Evolutionary conservation across 2,329 filamentous ascomycete genomes (phyloP).

Genomic region (Exophiala viscosa): DNA sequence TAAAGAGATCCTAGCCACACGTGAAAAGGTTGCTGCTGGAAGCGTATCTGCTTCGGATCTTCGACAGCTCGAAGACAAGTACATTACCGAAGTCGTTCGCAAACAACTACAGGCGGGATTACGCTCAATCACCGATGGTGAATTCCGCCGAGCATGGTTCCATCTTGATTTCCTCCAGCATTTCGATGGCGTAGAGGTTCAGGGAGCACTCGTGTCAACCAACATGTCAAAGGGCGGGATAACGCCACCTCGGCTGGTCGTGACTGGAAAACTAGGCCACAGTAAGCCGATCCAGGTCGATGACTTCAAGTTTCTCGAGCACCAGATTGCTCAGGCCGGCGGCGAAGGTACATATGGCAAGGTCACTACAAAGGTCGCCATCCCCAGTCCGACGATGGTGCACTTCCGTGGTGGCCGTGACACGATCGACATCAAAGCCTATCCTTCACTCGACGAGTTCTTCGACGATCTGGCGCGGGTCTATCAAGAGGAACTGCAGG

Average conservation of each 20-base stretch:
- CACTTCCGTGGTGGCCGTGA: conserved; percentile 57
- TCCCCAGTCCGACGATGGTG: conserved; percentile 58
- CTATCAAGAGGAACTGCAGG: conserved; percentile 54
- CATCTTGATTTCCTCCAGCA: conserved; percentile 58
- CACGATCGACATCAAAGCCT: conserved; percentile 50
- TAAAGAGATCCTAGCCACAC: conserved; percentile 48
- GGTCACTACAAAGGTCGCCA: conserved; percentile 49
- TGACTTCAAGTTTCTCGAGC: conserved; percentile 54
- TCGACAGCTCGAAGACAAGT: conserved; percentile 50
- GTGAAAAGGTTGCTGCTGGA: conserved; percentile 46
- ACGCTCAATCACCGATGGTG: conserved; percentile 53
- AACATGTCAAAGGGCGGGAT: conserved; percentile 32
- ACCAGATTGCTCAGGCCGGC: conserved; percentile 38
- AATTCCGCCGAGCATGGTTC: conserved; percentile 57
- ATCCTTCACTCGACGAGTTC: conserved; percentile 54
- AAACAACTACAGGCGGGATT: conserved; percentile 50
- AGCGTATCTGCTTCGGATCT: conserved; percentile 44
- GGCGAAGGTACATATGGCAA: conserved; percentile 11
- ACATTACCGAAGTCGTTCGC: conserved; percentile 48
- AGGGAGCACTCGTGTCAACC: conserved; percentile 39
- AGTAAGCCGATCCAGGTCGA: conserved; percentile 54
- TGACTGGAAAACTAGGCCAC: conserved; percentile 54
- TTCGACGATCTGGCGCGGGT: conserved; percentile 55
- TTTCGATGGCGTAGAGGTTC: conserved; percentile 52
- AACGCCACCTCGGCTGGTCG: conserved; percentile 52